A percentile compares a stretch with the other conserved stretches of the same genome.
These are phyloP conservation scores for Trichoderma gracile DNA, from an alignment of 2,329 filamentous ascomycete species.

Conservation along the genomic window DNA sequence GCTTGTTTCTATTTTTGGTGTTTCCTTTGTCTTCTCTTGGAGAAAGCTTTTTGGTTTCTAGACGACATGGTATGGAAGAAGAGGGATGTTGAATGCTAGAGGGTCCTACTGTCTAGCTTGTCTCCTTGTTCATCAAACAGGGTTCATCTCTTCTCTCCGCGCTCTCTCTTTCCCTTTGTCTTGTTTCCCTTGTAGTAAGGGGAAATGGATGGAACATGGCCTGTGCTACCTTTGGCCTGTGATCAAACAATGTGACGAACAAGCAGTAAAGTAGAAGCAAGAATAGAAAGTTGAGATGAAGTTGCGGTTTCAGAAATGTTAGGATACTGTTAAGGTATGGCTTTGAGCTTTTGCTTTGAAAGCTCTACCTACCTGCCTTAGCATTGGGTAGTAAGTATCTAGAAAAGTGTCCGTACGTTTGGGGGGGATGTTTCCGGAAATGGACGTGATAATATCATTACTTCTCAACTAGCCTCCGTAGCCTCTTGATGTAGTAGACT, in stretches of 20 bases:
- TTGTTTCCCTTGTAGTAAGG: not conserved
- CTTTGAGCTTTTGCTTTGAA: not conserved
- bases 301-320: not conserved
- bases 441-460: not conserved
- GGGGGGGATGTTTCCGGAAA: not conserved
- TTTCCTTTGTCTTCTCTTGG: constrained; percentile 12
- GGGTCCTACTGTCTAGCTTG: constrained; percentile 3
- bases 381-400: too few relatives aligned
- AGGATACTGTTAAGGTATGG: not conserved
- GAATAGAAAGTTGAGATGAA: constrained; percentile 7
- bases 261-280: not conserved
- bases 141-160: not conserved
- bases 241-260: too few relatives aligned
- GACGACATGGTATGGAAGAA: constrained; percentile 17
- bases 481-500: too few relatives aligned
- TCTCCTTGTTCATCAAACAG: not conserved
- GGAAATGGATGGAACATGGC: constrained; percentile 3
- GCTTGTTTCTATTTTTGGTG: not conserved
- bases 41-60: constrained; percentile 11
- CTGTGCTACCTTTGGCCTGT: constrained; percentile 3
- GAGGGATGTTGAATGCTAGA: constrained; percentile 21
- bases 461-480: too few relatives aligned
- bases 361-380: too few relatives aligned
- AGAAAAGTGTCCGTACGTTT: too few relatives aligned
- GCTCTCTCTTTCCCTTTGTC: not conserved